Conservation (phyloP, 2,329 filamentous ascomycete species). For the Venturia nashicola region DNA sequence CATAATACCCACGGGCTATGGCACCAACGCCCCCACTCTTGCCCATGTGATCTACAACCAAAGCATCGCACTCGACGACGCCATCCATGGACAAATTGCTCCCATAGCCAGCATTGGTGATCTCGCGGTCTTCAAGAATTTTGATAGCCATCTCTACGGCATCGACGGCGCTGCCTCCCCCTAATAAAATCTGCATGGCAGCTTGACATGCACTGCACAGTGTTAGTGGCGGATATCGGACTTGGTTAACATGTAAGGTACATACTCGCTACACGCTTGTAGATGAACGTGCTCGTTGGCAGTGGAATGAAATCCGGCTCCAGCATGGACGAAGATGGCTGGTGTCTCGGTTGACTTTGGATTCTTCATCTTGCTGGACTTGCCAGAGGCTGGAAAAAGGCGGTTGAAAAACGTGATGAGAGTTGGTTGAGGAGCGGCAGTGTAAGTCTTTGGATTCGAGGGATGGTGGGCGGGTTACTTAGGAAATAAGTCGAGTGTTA, state of each 20-base stretch:
- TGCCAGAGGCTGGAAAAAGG: not conserved
- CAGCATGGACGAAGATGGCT: conserved; percentile 90
- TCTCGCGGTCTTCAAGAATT: conserved; percentile 81
- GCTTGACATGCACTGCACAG: conserved; percentile 59
- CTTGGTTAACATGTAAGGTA: conserved; percentile 12
- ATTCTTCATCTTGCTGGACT: not conserved
- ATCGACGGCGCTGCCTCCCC: conserved; percentile 69
- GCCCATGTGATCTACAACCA: conserved; percentile 80
- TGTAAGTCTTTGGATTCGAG: not conserved
- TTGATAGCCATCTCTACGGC: conserved; percentile 84
- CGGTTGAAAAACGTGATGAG: not conserved
- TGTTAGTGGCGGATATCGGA: conserved; percentile 2
- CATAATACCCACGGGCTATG: conserved; percentile 57
- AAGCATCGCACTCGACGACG: conserved; percentile 86
- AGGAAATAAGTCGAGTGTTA: not conserved
- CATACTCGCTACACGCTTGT: conserved; percentile 77
- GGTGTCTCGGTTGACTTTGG: not conserved
- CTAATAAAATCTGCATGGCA: conserved; percentile 69
- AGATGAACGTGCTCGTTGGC: conserved; percentile 79
- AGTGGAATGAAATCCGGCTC: conserved; percentile 83
- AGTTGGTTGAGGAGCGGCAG: not conserved
- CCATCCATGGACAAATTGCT: conserved; percentile 90
- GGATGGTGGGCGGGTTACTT: not conserved
- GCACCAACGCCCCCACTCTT: conserved; percentile 89
- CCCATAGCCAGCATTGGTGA: conserved; percentile 92